Evolutionary conservation across 2,329 filamentous ascomycete species (phyloP).

Genomic region (Venturia asperata): DNA sequence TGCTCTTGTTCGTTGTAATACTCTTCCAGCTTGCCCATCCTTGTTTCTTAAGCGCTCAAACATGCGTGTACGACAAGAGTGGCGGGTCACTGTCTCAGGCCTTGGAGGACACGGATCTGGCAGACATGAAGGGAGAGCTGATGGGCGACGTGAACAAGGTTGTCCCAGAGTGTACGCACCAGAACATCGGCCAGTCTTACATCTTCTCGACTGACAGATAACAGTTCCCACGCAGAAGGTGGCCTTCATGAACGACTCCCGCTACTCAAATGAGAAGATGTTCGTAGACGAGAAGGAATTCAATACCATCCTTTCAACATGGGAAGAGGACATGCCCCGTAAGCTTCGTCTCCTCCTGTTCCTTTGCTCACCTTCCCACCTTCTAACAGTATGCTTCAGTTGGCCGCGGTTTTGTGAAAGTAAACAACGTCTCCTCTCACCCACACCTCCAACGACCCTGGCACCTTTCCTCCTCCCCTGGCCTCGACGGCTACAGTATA

Average conservation of each 20-base stretch:
- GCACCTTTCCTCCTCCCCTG: neutral
- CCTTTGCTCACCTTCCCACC: neutral
- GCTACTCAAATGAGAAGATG: slow-evolving; percentile 17
- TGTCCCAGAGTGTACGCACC: slow-evolving; percentile 15
- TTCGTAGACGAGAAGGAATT: slow-evolving; percentile 11
- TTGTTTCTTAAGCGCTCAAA: slow-evolving; percentile 10
- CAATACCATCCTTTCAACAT: neutral
- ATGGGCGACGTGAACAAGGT: slow-evolving; percentile 15
- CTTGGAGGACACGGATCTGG: neutral
- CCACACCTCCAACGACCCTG: neutral
- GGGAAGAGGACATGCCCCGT: slow-evolving; percentile 17
- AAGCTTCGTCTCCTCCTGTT: neutral
- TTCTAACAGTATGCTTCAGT: slow-evolving; percentile 8
- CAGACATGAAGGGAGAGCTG: neutral
- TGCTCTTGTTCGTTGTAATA: slow-evolving; percentile 12
- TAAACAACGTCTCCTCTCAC: slow-evolving; percentile 7
- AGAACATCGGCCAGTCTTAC: neutral
- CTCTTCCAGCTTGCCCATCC: slow-evolving; percentile 14
- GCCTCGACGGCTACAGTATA: slow-evolving; percentile 18
- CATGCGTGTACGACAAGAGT: slow-evolving; percentile 9
- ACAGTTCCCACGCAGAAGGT: slow-evolving; percentile 17
- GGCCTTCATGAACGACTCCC: slow-evolving; percentile 12
- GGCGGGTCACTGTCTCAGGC: neutral
- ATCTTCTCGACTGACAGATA: neutral
- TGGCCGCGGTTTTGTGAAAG: slow-evolving; percentile 17